Conservation (phyloP, 805 yeast species). For the Millerago galiae region DNA sequence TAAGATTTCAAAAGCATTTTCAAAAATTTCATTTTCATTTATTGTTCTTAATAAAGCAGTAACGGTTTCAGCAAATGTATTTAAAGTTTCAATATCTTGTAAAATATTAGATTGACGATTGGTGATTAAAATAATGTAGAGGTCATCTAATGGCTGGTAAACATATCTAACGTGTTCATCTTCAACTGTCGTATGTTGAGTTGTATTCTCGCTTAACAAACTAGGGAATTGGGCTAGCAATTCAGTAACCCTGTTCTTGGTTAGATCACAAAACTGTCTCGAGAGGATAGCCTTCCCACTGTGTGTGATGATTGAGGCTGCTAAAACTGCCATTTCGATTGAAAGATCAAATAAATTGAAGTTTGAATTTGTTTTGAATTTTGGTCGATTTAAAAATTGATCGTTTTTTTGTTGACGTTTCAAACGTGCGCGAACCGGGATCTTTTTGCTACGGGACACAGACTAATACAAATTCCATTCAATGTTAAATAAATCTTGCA, state of each 20-base stretch:
- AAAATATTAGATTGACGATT: slow-evolving; percentile 86
- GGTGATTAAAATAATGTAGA: slow-evolving; percentile 85
- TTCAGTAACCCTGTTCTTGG: slow-evolving; percentile 80
- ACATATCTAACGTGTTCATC: slow-evolving; percentile 89
- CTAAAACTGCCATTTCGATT: slow-evolving; percentile 60
- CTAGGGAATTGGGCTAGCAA: slow-evolving; percentile 81
- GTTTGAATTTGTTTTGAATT: background rate
- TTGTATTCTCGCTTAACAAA: slow-evolving; percentile 57
- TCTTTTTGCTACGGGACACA: slow-evolving; percentile 3
- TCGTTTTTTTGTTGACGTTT: slow-evolving; percentile 14
- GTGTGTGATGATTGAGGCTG: slow-evolving; percentile 91
- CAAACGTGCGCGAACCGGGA: slow-evolving; percentile 3
- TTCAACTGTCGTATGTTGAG: slow-evolving; percentile 91
- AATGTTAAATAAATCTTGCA: no score
- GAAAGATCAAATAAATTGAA: background rate
- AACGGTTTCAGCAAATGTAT: slow-evolving; percentile 76
- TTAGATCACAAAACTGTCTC: slow-evolving; percentile 82
- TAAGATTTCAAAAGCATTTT: slow-evolving; percentile 80
- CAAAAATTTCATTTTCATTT: slow-evolving; percentile 79
- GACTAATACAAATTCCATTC: background rate
- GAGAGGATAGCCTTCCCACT: slow-evolving; percentile 90
- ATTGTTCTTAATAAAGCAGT: slow-evolving; percentile 63
- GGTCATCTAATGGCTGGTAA: slow-evolving; percentile 92
- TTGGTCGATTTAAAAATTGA: background rate
- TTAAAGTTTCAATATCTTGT: slow-evolving; percentile 90